Percentiles rank a stretch among this genome's conserved stretches.
These are phyloP conservation scores for Chaetomium strumarium DNA, from an alignment of 2,329 filamentous ascomycete species.

Conservation along the genomic window DNA sequence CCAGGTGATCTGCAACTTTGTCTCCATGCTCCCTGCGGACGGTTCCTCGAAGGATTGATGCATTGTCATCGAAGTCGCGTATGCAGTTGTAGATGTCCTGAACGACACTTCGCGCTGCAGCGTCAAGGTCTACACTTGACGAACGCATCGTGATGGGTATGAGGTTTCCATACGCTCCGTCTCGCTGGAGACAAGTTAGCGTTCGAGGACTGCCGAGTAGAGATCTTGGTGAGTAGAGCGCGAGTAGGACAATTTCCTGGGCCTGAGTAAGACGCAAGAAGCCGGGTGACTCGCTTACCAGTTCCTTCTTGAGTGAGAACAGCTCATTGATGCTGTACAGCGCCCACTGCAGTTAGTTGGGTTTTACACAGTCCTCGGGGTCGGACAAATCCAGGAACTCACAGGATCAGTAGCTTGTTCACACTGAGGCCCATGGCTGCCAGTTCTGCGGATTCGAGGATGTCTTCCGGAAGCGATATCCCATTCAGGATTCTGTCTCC, in stretches of 20 bases:
- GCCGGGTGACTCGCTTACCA: constrained; percentile 8
- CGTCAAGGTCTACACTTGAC: constrained; percentile 1
- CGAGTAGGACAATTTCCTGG: no score
- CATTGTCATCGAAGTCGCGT: constrained; percentile 4
- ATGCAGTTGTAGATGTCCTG: constrained; percentile 4
- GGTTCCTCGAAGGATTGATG: background rate
- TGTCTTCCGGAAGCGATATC: background rate
- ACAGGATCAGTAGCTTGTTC: constrained; percentile 18
- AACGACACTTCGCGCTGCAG: background rate
- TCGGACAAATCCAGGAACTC: background rate
- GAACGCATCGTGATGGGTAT: constrained; percentile 15
- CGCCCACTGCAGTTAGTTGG: background rate
- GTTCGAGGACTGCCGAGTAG: background rate
- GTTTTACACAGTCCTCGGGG: no score
- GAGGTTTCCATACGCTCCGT: constrained; percentile 14
- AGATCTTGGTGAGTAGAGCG: no score
- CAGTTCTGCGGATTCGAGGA: constrained; percentile 6
- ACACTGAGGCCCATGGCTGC: constrained; percentile 1
- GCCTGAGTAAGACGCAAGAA: no score
- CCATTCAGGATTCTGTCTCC: constrained; percentile 7
- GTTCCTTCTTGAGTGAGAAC: constrained; percentile 22
- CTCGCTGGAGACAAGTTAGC: constrained; percentile 6
- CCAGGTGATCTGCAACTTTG: background rate
- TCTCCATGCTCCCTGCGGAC: background rate
- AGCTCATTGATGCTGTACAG: constrained; percentile 19